These are phyloP conservation scores for Chaetomium strumarium DNA, from an alignment of 2,329 filamentous ascomycete genomes.

Conservation along the genomic window DNA sequence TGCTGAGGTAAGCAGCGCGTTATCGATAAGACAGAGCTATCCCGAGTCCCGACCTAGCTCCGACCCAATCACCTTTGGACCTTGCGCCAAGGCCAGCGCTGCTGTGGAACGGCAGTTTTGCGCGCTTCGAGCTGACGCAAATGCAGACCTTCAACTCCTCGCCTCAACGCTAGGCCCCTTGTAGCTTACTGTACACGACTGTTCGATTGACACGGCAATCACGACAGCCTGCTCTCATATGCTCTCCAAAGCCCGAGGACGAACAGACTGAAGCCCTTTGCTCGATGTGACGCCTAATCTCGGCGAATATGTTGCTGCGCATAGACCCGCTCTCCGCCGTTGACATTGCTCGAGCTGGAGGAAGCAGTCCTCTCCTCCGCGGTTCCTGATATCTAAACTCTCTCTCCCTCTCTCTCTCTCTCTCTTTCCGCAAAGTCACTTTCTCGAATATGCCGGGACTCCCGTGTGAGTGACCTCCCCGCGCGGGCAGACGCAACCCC, in stretches of 20 bases:
- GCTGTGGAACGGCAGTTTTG: not conserved
- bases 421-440: not conserved
- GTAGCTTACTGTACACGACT: too few relatives aligned
- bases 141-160: too few relatives aligned
- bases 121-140: not conserved
- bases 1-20: not conserved
- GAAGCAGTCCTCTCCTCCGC: slow-evolving; percentile 18
- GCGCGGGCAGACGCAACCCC: not conserved
- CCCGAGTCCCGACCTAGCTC: slow-evolving; percentile 14
- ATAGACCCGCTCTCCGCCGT: slow-evolving; percentile 19
- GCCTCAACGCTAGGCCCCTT: too few relatives aligned
- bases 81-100: not conserved
- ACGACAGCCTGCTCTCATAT: not conserved
- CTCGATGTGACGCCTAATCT: slow-evolving; percentile 21
- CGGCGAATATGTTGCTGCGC: slow-evolving; percentile 27
- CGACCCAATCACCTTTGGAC: slow-evolving; percentile 10
- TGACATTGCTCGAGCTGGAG: slow-evolving; percentile 25
- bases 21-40: not conserved
- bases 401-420: not conserved
- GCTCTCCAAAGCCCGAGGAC: not conserved
- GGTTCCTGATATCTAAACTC: slow-evolving; percentile 15
- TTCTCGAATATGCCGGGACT: slow-evolving; percentile 30
- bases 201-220: too few relatives aligned
- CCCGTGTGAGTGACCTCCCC: slow-evolving; percentile 25
- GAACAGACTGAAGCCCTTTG: not conserved